A percentile compares a stretch with the other conserved stretches of the same genome.
Conservation (phyloP, 2,329 filamentous ascomycete genomes). For the Ophiostoma sp. region DNA sequence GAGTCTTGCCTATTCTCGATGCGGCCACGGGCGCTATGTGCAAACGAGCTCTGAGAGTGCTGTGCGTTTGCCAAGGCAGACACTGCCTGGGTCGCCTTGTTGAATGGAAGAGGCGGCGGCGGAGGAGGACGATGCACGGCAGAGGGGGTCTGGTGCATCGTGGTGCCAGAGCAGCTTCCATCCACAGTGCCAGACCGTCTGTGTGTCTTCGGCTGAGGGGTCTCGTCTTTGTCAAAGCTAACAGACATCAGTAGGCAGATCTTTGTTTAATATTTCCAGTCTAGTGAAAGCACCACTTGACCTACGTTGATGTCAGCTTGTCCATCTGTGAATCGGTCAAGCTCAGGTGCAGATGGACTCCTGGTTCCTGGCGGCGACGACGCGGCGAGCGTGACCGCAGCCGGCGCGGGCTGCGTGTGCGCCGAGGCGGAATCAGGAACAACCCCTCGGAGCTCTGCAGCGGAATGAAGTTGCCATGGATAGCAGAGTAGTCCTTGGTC, state of each 20-base stretch:
- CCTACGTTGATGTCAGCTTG: conserved; percentile 42
- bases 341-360: conserved; percentile 44
- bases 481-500: conserved; percentile 17
- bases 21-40: not conserved
- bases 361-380: conserved; percentile 34
- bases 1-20: not conserved
- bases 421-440: conserved; percentile 33
- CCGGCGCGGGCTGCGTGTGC: conserved; percentile 14
- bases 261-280: too few species aligned
- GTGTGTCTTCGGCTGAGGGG: not conserved
- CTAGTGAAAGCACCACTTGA: not conserved
- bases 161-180: not conserved
- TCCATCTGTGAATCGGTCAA: conserved; percentile 47
- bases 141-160: not conserved
- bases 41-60: too few species aligned
- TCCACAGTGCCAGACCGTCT: not conserved
- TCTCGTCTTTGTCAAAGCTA: conserved; percentile 19
- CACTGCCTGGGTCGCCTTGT: not conserved
- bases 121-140: not conserved
- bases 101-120: not conserved
- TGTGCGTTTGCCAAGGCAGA: not conserved
- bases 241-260: too few species aligned
- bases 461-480: conserved; percentile 38
- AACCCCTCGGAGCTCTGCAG: conserved; percentile 32
- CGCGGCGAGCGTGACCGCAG: conserved; percentile 35